phyloP scores from a whole-genome alignment of 2,329 filamentous ascomycete species.

The Apiospora sp. region DNA sequence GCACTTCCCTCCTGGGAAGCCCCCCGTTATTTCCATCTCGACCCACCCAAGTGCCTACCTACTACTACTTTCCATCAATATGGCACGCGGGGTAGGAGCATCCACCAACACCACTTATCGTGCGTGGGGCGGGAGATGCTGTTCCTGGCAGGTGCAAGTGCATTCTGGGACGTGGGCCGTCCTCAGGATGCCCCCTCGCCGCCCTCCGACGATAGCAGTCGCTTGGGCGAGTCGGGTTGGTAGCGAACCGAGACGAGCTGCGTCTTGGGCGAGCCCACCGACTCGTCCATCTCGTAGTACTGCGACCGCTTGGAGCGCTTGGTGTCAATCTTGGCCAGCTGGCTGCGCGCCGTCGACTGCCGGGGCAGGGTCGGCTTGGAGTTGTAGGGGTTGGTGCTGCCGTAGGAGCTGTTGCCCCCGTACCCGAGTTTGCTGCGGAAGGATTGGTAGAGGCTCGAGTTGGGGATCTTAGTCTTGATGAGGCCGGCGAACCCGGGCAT shows the following conservation, averaged over 20 bases:
- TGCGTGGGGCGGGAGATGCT: no score
- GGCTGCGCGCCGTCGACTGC: no score
- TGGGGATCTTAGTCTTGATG: background rate
- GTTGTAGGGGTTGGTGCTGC: background rate
- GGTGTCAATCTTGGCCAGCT: no score
- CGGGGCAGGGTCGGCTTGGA: background rate
- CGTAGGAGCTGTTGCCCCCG: background rate
- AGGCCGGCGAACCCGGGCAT: constrained; percentile 26
- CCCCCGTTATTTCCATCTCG: no score
- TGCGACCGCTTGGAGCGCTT: background rate
- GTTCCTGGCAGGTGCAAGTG: no score
- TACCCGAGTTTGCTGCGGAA: background rate
- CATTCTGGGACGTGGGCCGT: background rate
- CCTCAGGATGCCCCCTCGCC: background rate
- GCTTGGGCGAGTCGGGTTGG: background rate
- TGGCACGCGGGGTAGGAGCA: no score
- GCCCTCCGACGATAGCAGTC: background rate
- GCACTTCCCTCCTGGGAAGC: no score
- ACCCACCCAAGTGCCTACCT: no score
- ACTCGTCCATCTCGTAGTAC: background rate
- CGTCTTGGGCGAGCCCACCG: background rate
- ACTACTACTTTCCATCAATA: no score
- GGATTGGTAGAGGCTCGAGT: background rate
- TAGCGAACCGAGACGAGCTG: background rate
- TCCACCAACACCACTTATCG: no score